Conservation (phyloP, 1,139 yeast genomes). For the Candida sp. region DNA sequence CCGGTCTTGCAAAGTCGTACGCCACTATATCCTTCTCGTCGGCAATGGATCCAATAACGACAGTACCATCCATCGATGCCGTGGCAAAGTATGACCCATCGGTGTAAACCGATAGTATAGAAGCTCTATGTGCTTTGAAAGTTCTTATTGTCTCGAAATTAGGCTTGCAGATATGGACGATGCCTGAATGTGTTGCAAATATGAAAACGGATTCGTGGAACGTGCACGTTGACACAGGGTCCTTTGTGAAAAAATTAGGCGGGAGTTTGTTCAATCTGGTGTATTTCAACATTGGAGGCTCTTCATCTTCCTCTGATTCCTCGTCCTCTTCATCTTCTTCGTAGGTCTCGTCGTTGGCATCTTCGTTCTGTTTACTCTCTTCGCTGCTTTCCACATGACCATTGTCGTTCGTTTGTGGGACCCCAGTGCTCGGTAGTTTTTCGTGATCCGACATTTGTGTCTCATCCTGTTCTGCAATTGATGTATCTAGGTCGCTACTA, state of each 20-base stretch:
- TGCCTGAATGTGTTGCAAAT: conserved; percentile 92
- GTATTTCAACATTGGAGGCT: conserved; percentile 80
- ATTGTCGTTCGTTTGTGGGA: background rate
- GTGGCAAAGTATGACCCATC: conserved; percentile 82
- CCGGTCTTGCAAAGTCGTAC: conserved; percentile 85
- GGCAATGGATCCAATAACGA: conserved; percentile 73
- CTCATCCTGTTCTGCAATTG: background rate
- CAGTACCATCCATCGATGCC: conserved; percentile 94
- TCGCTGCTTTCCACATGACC: background rate
- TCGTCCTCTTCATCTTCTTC: conserved; percentile 15
- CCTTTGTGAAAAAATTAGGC: conserved; percentile 66
- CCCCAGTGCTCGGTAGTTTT: background rate
- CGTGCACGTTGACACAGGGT: conserved; percentile 75
- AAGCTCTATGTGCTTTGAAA: conserved; percentile 84
- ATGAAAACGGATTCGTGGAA: conserved; percentile 65
- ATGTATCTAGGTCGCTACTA: conserved; percentile 1
- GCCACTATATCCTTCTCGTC: conserved; percentile 72
- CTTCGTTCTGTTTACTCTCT: background rate
- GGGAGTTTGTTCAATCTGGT: conserved; percentile 71
- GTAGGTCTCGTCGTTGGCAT: conserved; percentile 10
- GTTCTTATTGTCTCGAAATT: conserved; percentile 67
- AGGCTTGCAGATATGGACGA: conserved; percentile 68
- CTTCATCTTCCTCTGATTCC: conserved; percentile 38
- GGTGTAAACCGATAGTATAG: conserved; percentile 71
- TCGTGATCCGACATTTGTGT: background rate